phyloP scores from a whole-genome alignment of 768 basidiomycete genomes.

The Harrya chromipes region DNA sequence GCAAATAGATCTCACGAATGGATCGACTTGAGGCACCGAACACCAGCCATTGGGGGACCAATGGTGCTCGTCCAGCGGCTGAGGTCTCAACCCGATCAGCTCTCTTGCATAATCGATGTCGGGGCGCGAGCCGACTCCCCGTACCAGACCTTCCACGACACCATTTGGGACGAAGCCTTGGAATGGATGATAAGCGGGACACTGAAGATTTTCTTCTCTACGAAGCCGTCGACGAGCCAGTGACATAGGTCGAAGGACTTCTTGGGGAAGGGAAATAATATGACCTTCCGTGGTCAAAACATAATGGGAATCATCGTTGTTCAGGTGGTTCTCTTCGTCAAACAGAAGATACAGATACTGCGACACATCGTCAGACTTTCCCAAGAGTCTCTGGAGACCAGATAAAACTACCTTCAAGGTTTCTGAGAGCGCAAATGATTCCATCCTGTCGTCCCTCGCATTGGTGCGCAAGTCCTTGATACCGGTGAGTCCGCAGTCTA shows the following conservation, averaged over 20 bases:
- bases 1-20: conserved; percentile 52
- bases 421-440: conserved; percentile 92
- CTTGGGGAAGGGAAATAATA: conserved; percentile 60
- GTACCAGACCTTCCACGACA: conserved; percentile 47
- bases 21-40: conserved; percentile 59
- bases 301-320: conserved; percentile 76
- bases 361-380: conserved; percentile 1
- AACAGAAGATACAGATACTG: conserved; percentile 94
- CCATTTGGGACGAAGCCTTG: conserved; percentile 32
- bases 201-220: conserved; percentile 64
- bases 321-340: conserved; percentile 75
- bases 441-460: conserved; percentile 90
- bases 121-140: conserved; percentile 65
- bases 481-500: conserved; percentile 82
- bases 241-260: conserved; percentile 57
- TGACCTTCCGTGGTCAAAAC: conserved; percentile 98
- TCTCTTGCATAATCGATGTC: conserved; percentile 82
- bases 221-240: conserved; percentile 57
- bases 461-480: conserved; percentile 78
- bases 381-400: not conserved
- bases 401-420: conserved; percentile 70
- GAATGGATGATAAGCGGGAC: conserved; percentile 61
- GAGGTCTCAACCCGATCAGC: conserved; percentile 54
- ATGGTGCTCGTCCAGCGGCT: conserved; percentile 45
- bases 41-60: conserved; percentile 80